These are phyloP conservation scores for Ophiostoma populinum DNA, from an alignment of 2,329 filamentous ascomycete genomes.

Conservation along the genomic window DNA sequence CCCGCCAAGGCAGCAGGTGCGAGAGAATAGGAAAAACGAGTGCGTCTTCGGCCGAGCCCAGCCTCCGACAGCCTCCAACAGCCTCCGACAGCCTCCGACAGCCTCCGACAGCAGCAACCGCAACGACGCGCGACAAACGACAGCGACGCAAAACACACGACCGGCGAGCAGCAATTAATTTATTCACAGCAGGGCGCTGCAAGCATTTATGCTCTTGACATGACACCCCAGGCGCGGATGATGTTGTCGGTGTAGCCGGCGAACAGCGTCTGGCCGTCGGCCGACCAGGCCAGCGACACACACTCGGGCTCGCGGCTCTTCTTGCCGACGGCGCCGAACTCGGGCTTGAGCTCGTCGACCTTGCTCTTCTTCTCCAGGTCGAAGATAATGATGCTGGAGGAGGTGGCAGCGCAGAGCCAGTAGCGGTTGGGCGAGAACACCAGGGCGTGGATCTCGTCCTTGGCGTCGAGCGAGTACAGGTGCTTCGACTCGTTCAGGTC, in stretches of 20 bases:
- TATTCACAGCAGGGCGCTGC: conserved; percentile 1
- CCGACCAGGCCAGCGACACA: conserved; percentile 91
- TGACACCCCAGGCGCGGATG: conserved; percentile 94
- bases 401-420: conserved; percentile 98
- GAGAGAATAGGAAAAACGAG: background rate
- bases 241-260: conserved; percentile 99
- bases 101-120: no score
- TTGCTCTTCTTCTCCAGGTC: conserved; percentile 99
- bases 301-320: conserved; percentile 99
- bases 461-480: conserved; percentile 98
- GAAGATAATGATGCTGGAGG: conserved; percentile 99
- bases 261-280: conserved; percentile 97
- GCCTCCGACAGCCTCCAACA: no score
- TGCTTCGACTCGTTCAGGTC: conserved; percentile 99
- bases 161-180: background rate
- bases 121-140: background rate
- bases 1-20: background rate
- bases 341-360: conserved; percentile 98
- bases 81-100: no score
- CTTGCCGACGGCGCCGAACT: conserved; percentile 91
- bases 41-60: no score
- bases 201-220: conserved; percentile 65
- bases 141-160: background rate
- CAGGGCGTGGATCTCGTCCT: conserved; percentile 99
- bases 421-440: conserved; percentile 99